phyloP scores from a whole-genome alignment of 1,284 basidiomycete species.

The Pseudozyma tsukubaensis region DNA sequence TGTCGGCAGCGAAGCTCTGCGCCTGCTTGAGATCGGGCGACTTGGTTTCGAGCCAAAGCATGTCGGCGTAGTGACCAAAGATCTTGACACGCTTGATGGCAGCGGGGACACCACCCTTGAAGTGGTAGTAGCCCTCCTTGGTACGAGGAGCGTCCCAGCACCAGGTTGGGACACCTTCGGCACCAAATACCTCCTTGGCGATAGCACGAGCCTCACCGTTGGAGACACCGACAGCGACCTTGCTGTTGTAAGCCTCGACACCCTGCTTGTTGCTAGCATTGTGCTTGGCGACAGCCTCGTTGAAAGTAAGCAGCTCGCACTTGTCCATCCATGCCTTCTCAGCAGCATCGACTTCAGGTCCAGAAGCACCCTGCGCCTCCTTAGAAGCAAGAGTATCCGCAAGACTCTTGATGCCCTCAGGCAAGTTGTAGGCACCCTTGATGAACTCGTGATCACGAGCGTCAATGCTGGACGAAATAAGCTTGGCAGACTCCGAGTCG shows the following conservation, averaged over 20 bases:
- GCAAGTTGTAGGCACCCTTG: conserved; percentile 66
- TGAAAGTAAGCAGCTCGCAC: conserved; percentile 76
- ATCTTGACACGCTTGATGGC: conserved; percentile 84
- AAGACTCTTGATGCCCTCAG: conserved; percentile 54
- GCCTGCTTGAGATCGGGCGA: conserved; percentile 84
- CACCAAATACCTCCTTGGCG: conserved; percentile 79
- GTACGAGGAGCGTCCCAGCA: conserved; percentile 93
- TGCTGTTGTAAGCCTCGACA: conserved; percentile 72
- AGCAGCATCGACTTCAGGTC: conserved; percentile 60
- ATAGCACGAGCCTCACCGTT: conserved; percentile 79
- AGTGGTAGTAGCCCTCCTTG: conserved; percentile 91
- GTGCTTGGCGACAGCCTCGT: conserved; percentile 76
- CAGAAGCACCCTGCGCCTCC: conserved; percentile 58
- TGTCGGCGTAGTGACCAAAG: conserved; percentile 74
- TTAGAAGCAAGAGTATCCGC: conserved; percentile 63
- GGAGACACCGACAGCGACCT: conserved; percentile 77
- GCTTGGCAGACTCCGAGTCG: conserved; percentile 88
- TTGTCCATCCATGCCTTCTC: conserved; percentile 68
- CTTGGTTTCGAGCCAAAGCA: conserved; percentile 81
- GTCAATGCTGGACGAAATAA: conserved; percentile 86
- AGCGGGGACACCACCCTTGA: conserved; percentile 82
- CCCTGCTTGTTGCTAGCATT: conserved; percentile 70
- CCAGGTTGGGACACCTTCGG: conserved; percentile 77
- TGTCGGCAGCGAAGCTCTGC: conserved; percentile 79
- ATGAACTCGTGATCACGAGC: conserved; percentile 74